These are phyloP conservation scores for Penicillium nordicum DNA, from an alignment of 2,329 filamentous ascomycete genomes.

Conservation along the genomic window DNA sequence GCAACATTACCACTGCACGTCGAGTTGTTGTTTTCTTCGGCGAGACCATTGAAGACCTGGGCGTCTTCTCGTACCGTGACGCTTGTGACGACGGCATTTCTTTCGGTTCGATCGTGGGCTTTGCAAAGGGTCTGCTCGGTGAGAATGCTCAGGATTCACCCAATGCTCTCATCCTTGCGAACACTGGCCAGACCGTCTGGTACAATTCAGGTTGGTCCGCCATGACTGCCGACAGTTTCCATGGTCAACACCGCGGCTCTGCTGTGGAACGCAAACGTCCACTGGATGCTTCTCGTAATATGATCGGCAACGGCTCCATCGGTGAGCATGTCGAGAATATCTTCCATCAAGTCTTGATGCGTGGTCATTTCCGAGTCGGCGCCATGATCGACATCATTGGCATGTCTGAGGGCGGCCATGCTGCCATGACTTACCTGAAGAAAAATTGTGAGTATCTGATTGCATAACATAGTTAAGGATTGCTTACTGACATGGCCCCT, in stretches of 20 bases:
- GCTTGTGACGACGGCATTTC: slow-evolving; percentile 63
- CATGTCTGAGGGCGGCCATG: slow-evolving; percentile 63
- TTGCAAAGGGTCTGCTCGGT: slow-evolving; percentile 51
- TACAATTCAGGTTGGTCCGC: slow-evolving; percentile 61
- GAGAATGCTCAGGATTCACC: slow-evolving; percentile 22
- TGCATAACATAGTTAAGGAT: background rate
- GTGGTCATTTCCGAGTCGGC: slow-evolving; percentile 13
- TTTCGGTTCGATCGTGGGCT: slow-evolving; percentile 65
- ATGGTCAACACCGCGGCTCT: slow-evolving; percentile 59
- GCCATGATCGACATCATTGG: slow-evolving; percentile 68
- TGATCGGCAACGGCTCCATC: slow-evolving; percentile 57
- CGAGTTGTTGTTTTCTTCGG: slow-evolving; percentile 73
- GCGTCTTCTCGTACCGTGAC: slow-evolving; percentile 68
- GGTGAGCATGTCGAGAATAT: slow-evolving; percentile 64
- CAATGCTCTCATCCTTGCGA: slow-evolving; percentile 64
- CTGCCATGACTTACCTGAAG: slow-evolving; percentile 58
- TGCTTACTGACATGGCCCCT: background rate
- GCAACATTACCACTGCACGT: slow-evolving; percentile 53
- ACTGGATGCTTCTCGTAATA: slow-evolving; percentile 55
- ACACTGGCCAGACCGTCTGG: slow-evolving; percentile 74
- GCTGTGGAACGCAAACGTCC: slow-evolving; percentile 51
- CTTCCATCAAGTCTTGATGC: slow-evolving; percentile 60
- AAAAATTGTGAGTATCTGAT: slow-evolving; percentile 46
- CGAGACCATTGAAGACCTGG: slow-evolving; percentile 68
- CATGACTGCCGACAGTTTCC: slow-evolving; percentile 58